Percentiles rank a stretch among this genome's conserved stretches.
Evolutionary conservation across 768 basidiomycete species (phyloP).

Genomic region (Tylopilus balloui): DNA sequence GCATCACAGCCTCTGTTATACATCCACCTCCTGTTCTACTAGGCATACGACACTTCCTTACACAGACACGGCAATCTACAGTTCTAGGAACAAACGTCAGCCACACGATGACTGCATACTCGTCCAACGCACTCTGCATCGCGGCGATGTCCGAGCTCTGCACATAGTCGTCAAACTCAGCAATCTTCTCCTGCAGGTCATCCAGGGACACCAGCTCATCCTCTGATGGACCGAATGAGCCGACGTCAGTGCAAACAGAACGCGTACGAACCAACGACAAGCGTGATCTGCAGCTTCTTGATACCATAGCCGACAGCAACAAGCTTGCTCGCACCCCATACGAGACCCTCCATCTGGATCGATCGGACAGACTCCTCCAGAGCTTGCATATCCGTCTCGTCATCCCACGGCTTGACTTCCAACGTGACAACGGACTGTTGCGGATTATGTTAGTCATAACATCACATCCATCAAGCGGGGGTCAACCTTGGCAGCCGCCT

Average conservation of each 20-base stretch:
- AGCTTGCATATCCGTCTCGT: conserved; percentile 93
- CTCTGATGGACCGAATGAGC: conserved; percentile 48
- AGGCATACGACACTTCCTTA: conserved; percentile 8
- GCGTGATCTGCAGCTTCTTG: conserved; percentile 78
- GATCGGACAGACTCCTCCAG: conserved; percentile 83
- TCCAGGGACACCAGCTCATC: conserved; percentile 92
- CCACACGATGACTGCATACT: not conserved
- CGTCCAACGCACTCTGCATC: conserved; percentile 70
- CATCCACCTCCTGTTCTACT: conserved; percentile 4
- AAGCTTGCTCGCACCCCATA: conserved; percentile 94
- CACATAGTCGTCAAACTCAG: conserved; percentile 80
- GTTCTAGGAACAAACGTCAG: conserved; percentile 18
- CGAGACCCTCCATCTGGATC: conserved; percentile 82
- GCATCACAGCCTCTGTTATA: not conserved
- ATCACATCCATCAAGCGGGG: not conserved
- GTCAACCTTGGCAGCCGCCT: conserved; percentile 80
- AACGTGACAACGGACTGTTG: conserved; percentile 94
- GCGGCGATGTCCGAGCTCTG: conserved; percentile 91
- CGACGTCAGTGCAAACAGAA: not conserved
- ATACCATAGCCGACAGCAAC: conserved; percentile 93
- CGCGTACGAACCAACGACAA: conserved; percentile 48
- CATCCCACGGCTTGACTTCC: conserved; percentile 99
- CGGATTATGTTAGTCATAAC: conserved; percentile 10
- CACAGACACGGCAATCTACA: conserved; percentile 8
- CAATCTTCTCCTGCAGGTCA: conserved; percentile 88